Evolutionary conservation across 768 basidiomycete species (phyloP).

Genomic region (Plicaturopsis crispa): DNA sequence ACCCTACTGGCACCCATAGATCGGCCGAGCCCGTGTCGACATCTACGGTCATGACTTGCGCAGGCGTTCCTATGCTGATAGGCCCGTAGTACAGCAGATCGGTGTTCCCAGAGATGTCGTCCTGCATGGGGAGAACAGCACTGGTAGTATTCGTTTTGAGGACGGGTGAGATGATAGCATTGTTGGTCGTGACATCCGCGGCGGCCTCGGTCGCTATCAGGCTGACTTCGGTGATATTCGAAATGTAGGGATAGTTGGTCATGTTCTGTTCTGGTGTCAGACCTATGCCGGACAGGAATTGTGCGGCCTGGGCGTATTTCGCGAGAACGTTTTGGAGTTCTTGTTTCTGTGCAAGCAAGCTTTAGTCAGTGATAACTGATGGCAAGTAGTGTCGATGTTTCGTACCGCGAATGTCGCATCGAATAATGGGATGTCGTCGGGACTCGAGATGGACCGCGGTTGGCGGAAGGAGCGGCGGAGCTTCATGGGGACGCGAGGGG

Average conservation of each 20-base stretch:
- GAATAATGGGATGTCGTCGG: too few relatives aligned
- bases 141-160: background rate
- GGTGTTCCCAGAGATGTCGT: constrained; percentile 27
- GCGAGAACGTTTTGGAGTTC: constrained; percentile 16
- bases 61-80: constrained; percentile 45
- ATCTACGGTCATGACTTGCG: constrained; percentile 46
- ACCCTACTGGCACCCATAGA: constrained; percentile 45
- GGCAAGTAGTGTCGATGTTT: too few relatives aligned
- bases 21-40: constrained; percentile 68
- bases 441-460: too few relatives aligned
- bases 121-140: constrained; percentile 23
- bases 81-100: constrained; percentile 44
- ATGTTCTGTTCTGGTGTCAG: constrained; percentile 8
- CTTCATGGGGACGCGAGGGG: too few relatives aligned
- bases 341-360: too few relatives aligned
- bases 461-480: too few relatives aligned
- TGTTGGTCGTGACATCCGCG: constrained; percentile 4
- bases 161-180: constrained; percentile 14
- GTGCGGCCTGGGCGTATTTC: constrained; percentile 22
- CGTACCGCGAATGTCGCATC: too few relatives aligned
- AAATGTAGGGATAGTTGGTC: constrained; percentile 5
- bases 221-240: too few relatives aligned
- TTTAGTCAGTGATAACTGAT: too few relatives aligned
- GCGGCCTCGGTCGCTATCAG: constrained; percentile 6
- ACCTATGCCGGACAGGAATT: constrained; percentile 21